phyloP scores from a whole-genome alignment of 1,284 basidiomycete species.

The Macrocystidia cucumis region DNA sequence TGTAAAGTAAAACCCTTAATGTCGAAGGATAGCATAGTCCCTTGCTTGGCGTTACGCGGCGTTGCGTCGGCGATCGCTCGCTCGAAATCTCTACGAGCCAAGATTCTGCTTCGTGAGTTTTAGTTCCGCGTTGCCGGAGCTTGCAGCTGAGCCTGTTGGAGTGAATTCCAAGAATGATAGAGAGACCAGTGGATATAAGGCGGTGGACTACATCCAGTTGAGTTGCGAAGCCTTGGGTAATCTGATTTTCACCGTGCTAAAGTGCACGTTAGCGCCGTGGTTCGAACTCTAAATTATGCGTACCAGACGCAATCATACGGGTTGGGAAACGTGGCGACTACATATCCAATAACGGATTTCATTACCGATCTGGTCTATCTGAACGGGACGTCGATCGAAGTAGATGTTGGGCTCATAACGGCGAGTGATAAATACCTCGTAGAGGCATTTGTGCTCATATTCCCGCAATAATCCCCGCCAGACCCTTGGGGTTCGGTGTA shows the following conservation, averaged over 20 bases:
- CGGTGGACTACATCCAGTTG: constrained; percentile 80
- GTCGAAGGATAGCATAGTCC: constrained; percentile 59
- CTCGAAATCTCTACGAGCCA: constrained; percentile 67
- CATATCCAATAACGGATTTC: constrained; percentile 64
- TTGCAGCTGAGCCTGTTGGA: constrained; percentile 20
- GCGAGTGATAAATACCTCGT: constrained; percentile 34
- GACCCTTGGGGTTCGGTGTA: constrained; percentile 56
- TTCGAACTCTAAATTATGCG: constrained; percentile 59
- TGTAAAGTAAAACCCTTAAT: constrained; percentile 3
- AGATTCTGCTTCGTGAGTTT: constrained; percentile 74
- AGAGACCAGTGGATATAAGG: constrained; percentile 83
- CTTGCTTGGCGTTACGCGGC: constrained; percentile 82
- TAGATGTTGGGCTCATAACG: constrained; percentile 54
- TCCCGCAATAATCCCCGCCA: constrained; percentile 22
- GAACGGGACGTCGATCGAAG: constrained; percentile 48
- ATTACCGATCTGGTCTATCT: constrained; percentile 84
- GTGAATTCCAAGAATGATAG: constrained; percentile 90
- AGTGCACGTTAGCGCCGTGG: constrained; percentile 76
- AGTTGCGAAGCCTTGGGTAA: constrained; percentile 10
- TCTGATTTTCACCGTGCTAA: constrained; percentile 8
- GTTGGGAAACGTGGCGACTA: constrained; percentile 50
- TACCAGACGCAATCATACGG: constrained; percentile 44
- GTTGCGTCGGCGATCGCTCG: constrained; percentile 77
- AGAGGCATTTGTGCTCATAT: neutral
- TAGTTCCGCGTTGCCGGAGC: constrained; percentile 3